These are phyloP conservation scores for Cutaneotrichosporon cutaneum DNA, from an alignment of 1,284 basidiomycete species.

Conservation along the genomic window DNA sequence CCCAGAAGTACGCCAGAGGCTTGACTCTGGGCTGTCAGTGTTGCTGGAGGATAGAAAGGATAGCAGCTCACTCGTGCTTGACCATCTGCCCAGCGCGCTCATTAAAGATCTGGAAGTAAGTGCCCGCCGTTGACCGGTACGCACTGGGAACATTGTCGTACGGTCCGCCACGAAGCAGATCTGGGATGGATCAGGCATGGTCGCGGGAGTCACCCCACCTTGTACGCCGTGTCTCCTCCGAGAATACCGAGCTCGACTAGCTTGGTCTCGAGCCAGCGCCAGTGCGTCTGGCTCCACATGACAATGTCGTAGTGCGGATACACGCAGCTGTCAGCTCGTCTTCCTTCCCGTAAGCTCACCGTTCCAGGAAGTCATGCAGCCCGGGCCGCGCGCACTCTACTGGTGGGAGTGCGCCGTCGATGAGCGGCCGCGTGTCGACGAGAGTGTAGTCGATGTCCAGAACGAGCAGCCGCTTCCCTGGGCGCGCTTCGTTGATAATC, in stretches of 20 bases:
- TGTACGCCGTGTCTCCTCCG: slow-evolving; percentile 65
- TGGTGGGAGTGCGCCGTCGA: slow-evolving; percentile 71
- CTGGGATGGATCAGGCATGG: slow-evolving; percentile 13
- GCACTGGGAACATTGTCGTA: slow-evolving; percentile 81
- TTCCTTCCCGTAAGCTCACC: slow-evolving; percentile 21
- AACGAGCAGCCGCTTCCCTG: slow-evolving; percentile 75
- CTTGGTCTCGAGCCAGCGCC: slow-evolving; percentile 90
- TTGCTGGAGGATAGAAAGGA: neutral
- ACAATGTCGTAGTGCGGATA: slow-evolving; percentile 82
- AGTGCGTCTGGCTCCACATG: slow-evolving; percentile 76
- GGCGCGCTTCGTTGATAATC: slow-evolving; percentile 70
- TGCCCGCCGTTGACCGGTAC: slow-evolving; percentile 4
- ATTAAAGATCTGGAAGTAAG: slow-evolving; percentile 57
- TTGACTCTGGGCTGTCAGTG: slow-evolving; percentile 60
- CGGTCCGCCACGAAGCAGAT: slow-evolving; percentile 69
- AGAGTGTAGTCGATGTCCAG: slow-evolving; percentile 89
- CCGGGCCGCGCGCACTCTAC: slow-evolving; percentile 76
- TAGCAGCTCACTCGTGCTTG: slow-evolving; percentile 60
- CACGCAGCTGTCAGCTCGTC: slow-evolving; percentile 51
- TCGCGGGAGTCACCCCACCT: slow-evolving; percentile 57
- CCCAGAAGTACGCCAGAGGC: slow-evolving; percentile 82
- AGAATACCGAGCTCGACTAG: slow-evolving; percentile 83
- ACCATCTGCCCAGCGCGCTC: slow-evolving; percentile 69
- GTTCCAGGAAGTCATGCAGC: slow-evolving; percentile 73
- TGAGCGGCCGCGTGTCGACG: slow-evolving; percentile 75